Evolutionary conservation across 2,329 filamentous ascomycete genomes (phyloP).

Genomic region (Shiraia sp.): DNA sequence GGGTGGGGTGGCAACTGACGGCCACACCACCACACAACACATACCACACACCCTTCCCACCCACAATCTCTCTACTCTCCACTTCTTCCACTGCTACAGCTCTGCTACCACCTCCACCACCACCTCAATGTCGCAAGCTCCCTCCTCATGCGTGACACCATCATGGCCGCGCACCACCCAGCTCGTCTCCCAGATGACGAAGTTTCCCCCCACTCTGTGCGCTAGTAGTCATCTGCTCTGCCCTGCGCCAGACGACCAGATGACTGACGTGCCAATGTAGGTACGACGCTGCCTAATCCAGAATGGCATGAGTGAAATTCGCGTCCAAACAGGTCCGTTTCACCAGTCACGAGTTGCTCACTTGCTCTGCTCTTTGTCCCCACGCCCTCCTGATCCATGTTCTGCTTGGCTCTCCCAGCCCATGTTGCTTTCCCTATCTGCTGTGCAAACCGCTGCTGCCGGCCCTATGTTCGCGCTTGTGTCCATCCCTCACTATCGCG

Average conservation of each 20-base stretch:
- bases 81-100: neutral
- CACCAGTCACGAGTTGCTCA: slow-evolving; percentile 34
- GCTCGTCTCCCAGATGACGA: slow-evolving; percentile 26
- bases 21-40: no score
- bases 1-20: slow-evolving; percentile 1
- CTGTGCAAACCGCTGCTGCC: neutral
- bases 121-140: neutral
- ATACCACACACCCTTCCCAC: neutral
- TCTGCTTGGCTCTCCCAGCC: slow-evolving; percentile 3
- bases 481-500: slow-evolving; percentile 3
- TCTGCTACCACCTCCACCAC: neutral
- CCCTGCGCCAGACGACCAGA: slow-evolving; percentile 37
- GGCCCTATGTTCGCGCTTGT: slow-evolving; percentile 1
- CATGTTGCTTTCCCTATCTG: no score
- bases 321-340: slow-evolving; percentile 29
- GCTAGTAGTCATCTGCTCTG: slow-evolving; percentile 38
- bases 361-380: slow-evolving; percentile 11
- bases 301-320: slow-evolving; percentile 18
- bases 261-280: slow-evolving; percentile 37
- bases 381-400: slow-evolving; percentile 6
- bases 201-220: slow-evolving; percentile 5
- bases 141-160: slow-evolving; percentile 15
- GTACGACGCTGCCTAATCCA: slow-evolving; percentile 32
- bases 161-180: slow-evolving; percentile 13
- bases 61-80: slow-evolving; percentile 6